Base-by-base conservation (phyloP, 306 rosid genomes). In the Vigna radiata region DNA sequence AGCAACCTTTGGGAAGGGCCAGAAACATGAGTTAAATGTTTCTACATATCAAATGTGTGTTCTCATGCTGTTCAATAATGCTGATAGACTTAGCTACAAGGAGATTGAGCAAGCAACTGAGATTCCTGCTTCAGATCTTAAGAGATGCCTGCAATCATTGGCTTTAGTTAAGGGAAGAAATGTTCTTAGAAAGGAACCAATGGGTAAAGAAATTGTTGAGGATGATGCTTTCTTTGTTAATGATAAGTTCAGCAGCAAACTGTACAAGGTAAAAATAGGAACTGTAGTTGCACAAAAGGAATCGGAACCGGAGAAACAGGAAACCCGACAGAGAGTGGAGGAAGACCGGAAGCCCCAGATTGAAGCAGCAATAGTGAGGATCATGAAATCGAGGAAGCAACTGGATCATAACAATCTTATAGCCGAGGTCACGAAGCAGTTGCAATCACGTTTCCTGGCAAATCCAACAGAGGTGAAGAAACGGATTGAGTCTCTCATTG, bases 271-370 rank as follows among this genome's bases (percentile, higher is more conserved):
- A 49, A 95, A 95, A 83, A 90, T 95, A 77, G 98, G 98, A 74
- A 92, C 98, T 0, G 96, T 95, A 62, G 96, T 85, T 49, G 98
- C 98, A 36, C 98, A 92, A 54, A 92, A 91, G 84, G 98, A 95
- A 75, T 85, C 97, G 0, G 97, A 92, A 79, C 96, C 97, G 0
- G 98, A 95, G 82, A 95, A 92, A 59, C 93, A 78, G 79, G 98
- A 95, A 85, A 92, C 98, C 14, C 85, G 97, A 27, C 98, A 92
- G 82, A 89, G 97, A 82, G 98, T 95, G 83, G 98, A 95, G 87
- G 98, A 95, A 84, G 96, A 95, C 86, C 83, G 98, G 85, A 95
- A 95, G 83, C 98, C 98, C 31, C 97, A 94, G 79, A 94, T 94
- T 11, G 98, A 94, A 77, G 97, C 98, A 14, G 94, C 98, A 0